Base-by-base conservation (phyloP, 179 eudicot species). In the Nepenthes alata region DNA sequence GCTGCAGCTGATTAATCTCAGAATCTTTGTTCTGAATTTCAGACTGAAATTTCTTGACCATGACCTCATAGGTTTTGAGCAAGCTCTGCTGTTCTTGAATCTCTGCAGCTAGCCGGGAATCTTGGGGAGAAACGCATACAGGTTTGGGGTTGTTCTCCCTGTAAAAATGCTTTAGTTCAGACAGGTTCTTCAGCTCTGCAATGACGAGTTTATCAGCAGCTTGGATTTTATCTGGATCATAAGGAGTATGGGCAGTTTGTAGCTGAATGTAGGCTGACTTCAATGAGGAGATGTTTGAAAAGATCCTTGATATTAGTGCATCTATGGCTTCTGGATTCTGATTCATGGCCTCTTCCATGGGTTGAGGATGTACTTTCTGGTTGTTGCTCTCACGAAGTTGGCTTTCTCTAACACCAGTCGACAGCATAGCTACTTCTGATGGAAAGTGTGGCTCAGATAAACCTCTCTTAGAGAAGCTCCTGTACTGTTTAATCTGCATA, bases 311-410 rank as follows among this genome's bases (percentile, higher is more conserved):
- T 37, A 91, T 77, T 61, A 91, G 57, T 41, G 82, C 78, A 77
- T 91, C 97, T 34, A 88, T 85, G 58, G 94, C 91, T 81, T 85
- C 91, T 4, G 85, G 88, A 49, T 78, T 82, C 66, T 82, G 96
- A 67, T 82, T 82, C 38, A 64, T 70, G 65, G 81, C 78, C 61
- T 91, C 97, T 62, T 84, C 89, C 94, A 86, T 86, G 14, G 97
- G 97, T 74, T 91, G 97, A 62, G 97, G 97, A 70, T 91, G 96
- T 59, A 91, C 91, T 84, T 91, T 91, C 81, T 85, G 97, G 80
- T 77, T 88, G 78, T 76, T 88, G 89, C 75, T 88, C 61, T 89
- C 96, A 69, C 91, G 91, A 41, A 79, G 82, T 79, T 89, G 96
- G 65, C 67, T 69, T 74, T 86, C 96, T 67, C 63, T 84, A 49